Percentiles rank a stretch among this genome's conserved stretches.
These are phyloP conservation scores for Ampelomyces quisqualis DNA, from an alignment of 2,329 filamentous ascomycete genomes.

Conservation along the genomic window DNA sequence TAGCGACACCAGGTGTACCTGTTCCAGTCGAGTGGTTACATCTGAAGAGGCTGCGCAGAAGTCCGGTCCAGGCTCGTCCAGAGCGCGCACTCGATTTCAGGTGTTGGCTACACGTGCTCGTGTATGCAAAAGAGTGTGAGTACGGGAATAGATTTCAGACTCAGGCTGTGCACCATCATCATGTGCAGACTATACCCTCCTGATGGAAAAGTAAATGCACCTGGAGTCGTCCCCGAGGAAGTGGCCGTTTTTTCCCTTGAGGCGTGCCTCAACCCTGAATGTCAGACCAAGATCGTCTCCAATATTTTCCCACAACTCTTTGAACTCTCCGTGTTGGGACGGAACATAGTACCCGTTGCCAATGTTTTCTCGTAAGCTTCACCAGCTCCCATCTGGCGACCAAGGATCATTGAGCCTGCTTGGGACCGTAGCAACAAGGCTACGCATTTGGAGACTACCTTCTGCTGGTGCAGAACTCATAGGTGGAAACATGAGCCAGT, in stretches of 20 bases:
- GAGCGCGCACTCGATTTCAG: too few species aligned
- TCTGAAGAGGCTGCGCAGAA: background rate
- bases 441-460: slow-evolving; percentile 37
- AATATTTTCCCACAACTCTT: slow-evolving; percentile 44
- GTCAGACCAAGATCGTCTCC: slow-evolving; percentile 33
- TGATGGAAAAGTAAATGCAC: slow-evolving; percentile 26
- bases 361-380: slow-evolving; percentile 20
- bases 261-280: slow-evolving; percentile 22
- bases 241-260: slow-evolving; percentile 10
- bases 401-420: slow-evolving; percentile 53
- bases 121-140: background rate
- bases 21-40: slow-evolving; percentile 1
- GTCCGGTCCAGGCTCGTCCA: slow-evolving; percentile 1
- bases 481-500: slow-evolving; percentile 48
- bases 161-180: too few species aligned
- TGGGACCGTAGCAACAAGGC: slow-evolving; percentile 39
- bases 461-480: slow-evolving; percentile 40
- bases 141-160: too few species aligned
- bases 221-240: slow-evolving; percentile 15
- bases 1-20: background rate
- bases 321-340: slow-evolving; percentile 41
- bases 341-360: slow-evolving; percentile 25
- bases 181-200: slow-evolving; percentile 15
- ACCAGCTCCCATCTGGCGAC: slow-evolving; percentile 51
- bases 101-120: too few species aligned